Evolutionary conservation across 176 grass and related monocot species (phyloP), one percentile per base, ranked within the genome.

Genomic region (Triticum monococcum): DNA sequence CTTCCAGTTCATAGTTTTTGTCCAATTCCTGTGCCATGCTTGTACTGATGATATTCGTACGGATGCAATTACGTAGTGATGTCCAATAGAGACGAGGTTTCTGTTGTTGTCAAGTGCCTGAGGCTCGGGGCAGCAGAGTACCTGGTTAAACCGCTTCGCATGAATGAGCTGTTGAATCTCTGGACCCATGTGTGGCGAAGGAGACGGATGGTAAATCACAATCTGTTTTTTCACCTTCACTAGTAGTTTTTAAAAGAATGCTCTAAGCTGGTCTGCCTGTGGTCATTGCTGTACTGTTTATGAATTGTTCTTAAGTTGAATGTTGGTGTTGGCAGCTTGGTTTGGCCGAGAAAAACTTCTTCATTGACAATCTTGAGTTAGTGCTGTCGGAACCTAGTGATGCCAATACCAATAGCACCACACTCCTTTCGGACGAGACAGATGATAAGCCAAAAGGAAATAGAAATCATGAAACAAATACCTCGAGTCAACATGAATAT

Each of bases 181-280:
- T 98, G 97, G 97, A 98, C 92, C 48, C 97, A 98, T 82, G 87
- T 98, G 76, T 98, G 97, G 97, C 89, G 97, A 20, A 79, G 94
- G 17, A 80, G 97, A 38, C 75, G 92, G 77, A 98, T 96, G 94
- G 93, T 95, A 95, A 81, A 80, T 48, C 13, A 16, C 73, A 30
- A 28, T 79, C 9, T 77, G 31, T 83, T 67, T 35, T 46, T 76
- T 87, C 75, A 84, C n/a, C 68, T 77, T 85, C 31, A 63, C 65
- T 71, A 22, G 18, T 66, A 54, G 38, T 46, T 31, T 31, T 86
- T 63, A 28, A 67, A 86, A 86, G n/a, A 77, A 77, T 80, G 69
- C 56, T 80, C 62, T 89, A 83, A 77, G 26, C 74, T 83, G 46
- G 63, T 37, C 75, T 71, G 61, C 57, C 23, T 82, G 66, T 79